Conservation (phyloP, 495 filamentous ascomycete genomes). For the Xylaria intraflava region DNA sequence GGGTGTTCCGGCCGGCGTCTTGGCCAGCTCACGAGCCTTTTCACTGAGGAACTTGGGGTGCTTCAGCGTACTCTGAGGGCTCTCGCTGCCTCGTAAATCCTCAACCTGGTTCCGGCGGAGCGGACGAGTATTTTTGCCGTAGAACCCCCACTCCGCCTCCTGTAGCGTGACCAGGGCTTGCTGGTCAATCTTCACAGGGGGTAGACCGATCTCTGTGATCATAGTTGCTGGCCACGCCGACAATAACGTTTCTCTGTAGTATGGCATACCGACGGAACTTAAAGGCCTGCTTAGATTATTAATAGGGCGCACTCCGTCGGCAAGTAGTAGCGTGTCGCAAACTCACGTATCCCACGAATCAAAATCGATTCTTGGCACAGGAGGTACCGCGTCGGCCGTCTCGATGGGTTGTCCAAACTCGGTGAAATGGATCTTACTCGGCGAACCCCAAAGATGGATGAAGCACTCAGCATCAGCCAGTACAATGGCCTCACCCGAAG, state of each 20-base stretch:
- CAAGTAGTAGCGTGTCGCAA: background rate
- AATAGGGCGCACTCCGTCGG: constrained; percentile 16
- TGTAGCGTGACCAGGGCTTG: constrained; percentile 60
- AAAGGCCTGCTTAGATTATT: constrained; percentile 52
- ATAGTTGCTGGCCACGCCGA: constrained; percentile 86
- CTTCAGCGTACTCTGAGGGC: constrained; percentile 44
- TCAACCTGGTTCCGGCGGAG: constrained; percentile 75
- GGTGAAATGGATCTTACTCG: constrained; percentile 80
- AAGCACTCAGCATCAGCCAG: constrained; percentile 71
- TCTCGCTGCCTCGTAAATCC: constrained; percentile 57
- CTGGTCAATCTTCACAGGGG: constrained; percentile 70
- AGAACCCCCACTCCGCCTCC: constrained; percentile 62
- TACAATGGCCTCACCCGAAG: constrained; percentile 82
- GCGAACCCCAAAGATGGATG: constrained; percentile 88
- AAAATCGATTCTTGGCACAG: constrained; percentile 21
- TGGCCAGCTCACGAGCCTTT: constrained; percentile 64
- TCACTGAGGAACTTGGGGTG: constrained; percentile 91
- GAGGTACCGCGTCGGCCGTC: constrained; percentile 17
- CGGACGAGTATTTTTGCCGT: constrained; percentile 71
- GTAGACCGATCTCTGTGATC: constrained; percentile 74
- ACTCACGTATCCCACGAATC: constrained; percentile 54
- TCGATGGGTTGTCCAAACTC: constrained; percentile 76
- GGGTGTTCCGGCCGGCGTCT: constrained; percentile 43
- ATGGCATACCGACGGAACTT: constrained; percentile 84
- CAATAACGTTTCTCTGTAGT: constrained; percentile 78